These are phyloP conservation scores for Backusella psychrophila DNA, from an alignment of 192 early-diverging fungal genomes.

Conservation along the genomic window DNA sequence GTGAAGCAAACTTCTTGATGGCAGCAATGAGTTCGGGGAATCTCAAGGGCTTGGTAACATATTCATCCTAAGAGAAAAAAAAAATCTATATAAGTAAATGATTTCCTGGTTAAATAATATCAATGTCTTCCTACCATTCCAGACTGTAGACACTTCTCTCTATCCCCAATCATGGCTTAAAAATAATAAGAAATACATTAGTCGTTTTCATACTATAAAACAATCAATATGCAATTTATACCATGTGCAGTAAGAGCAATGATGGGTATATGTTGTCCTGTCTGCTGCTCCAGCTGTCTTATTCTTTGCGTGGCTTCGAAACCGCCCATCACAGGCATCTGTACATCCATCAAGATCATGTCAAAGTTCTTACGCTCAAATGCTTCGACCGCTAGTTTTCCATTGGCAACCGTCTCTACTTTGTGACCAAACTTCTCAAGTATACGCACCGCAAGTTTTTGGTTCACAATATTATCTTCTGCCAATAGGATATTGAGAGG, in stretches of 20 bases:
- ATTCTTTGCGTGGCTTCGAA: constrained; percentile 85
- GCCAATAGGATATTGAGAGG: constrained; percentile 76
- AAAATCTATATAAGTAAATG: background rate
- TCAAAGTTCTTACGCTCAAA: constrained; percentile 58
- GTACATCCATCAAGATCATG: constrained; percentile 84
- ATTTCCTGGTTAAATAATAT: background rate
- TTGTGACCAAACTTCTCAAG: constrained; percentile 76
- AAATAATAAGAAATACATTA: background rate
- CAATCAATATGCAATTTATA: background rate
- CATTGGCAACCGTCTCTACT: constrained; percentile 76
- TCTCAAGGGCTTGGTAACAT: constrained; percentile 62
- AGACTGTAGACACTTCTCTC: constrained; percentile 78
- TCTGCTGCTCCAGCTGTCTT: constrained; percentile 53
- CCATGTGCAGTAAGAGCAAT: constrained; percentile 80
- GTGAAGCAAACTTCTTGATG: constrained; percentile 62
- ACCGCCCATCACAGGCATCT: constrained; percentile 91
- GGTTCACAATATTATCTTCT: constrained; percentile 88
- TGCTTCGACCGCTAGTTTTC: constrained; percentile 74
- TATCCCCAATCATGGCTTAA: constrained; percentile 85
- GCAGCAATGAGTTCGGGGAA: constrained; percentile 64
- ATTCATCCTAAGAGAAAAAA: constrained; percentile 41
- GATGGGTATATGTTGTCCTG: constrained; percentile 63
- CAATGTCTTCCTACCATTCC: constrained; percentile 60
- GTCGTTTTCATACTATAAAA: background rate
- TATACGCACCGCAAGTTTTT: constrained; percentile 74